Evolutionary conservation across 345 rosid species (phyloP), one percentile per base, ranked within the genome.

Genomic region (Clausena lansium): DNA sequence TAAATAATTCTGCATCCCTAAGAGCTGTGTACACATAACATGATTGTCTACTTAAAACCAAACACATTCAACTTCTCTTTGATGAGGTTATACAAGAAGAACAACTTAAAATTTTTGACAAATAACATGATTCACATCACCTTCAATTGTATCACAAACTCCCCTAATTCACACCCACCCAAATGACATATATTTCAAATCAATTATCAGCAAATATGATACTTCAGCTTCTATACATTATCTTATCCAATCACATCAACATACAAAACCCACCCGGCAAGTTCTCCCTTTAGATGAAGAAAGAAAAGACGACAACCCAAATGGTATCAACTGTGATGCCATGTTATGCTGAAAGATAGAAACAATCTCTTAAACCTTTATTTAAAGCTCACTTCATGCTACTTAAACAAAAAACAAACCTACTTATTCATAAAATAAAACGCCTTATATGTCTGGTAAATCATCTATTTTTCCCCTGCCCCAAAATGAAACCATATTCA

Each of bases 1-100:
- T 84, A 20, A 86, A 84, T 35, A 88, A 50, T 81, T 88, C 91
- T 0, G 89, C 91, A 75, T 86, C 87, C 6, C 88, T 89, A 2
- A 87, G 84, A 50, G 91, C 89, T 78, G n/a, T n/a, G n/a, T n/a
- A n/a, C n/a, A n/a, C n/a, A n/a, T n/a, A n/a, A n/a, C n/a, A n/a
- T n/a, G n/a, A n/a, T n/a, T n/a, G n/a, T n/a, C n/a, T n/a, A n/a
- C n/a, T n/a, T n/a, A n/a, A n/a, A n/a, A n/a, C n/a, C n/a, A n/a
- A n/a, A n/a, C n/a, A n/a, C n/a, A n/a, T n/a, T n/a, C n/a, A n/a
- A n/a, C n/a, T n/a, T n/a, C n/a, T n/a, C n/a, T n/a, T n/a, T n/a
- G n/a, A n/a, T n/a, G n/a, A n/a, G n/a, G n/a, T n/a, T n/a, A n/a
- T n/a, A n/a, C n/a, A n/a, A n/a, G n/a, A n/a, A n/a, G n/a, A n/a